A percentile compares a stretch with the other conserved stretches of the same genome.
phyloP scores from a whole-genome alignment of 1,139 yeast species.

The Candida glucosophila region DNA sequence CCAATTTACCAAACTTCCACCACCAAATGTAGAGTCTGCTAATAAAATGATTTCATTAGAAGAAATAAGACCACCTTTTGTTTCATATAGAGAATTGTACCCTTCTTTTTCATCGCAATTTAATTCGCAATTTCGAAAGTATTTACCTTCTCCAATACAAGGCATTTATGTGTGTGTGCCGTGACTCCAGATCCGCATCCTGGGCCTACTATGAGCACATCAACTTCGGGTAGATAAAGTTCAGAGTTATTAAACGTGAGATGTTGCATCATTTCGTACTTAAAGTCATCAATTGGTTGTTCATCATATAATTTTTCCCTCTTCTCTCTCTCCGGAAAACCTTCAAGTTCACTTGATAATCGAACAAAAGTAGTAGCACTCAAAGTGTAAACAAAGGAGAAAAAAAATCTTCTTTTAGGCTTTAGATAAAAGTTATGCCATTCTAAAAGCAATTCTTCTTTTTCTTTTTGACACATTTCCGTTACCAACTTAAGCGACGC shows the following conservation, averaged over 20 bases:
- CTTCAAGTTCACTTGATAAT: slow-evolving; percentile 28
- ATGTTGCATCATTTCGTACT: slow-evolving; percentile 23
- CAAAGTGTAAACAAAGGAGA: slow-evolving; percentile 16
- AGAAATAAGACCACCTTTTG: slow-evolving; percentile 25
- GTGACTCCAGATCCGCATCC: slow-evolving; percentile 55
- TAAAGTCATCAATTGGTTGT: slow-evolving; percentile 16
- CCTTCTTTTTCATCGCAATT: slow-evolving; percentile 34
- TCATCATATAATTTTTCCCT: slow-evolving; percentile 23
- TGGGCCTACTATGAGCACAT: slow-evolving; percentile 46
- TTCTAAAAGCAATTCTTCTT: slow-evolving; percentile 18
- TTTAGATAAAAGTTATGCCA: slow-evolving; percentile 34
- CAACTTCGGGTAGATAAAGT: slow-evolving; percentile 28
- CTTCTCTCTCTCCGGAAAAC: slow-evolving; percentile 24
- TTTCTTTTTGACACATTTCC: slow-evolving; percentile 28
- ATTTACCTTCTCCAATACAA: slow-evolving; percentile 50
- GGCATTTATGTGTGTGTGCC: slow-evolving; percentile 37
- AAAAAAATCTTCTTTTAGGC: slow-evolving; percentile 21
- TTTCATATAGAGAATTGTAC: slow-evolving; percentile 29
- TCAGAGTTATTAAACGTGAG: slow-evolving; percentile 23
- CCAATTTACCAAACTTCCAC: slow-evolving; percentile 58
- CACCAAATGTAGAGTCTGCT: slow-evolving; percentile 54
- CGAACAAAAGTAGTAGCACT: slow-evolving; percentile 15
- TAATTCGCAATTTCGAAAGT: slow-evolving; percentile 29
- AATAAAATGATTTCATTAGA: slow-evolving; percentile 32
- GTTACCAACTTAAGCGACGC: slow-evolving; percentile 23